Percentiles rank a stretch among this genome's conserved stretches.
phyloP scores from a whole-genome alignment of 2,329 filamentous ascomycete species.

The Neurospora sp. region DNA sequence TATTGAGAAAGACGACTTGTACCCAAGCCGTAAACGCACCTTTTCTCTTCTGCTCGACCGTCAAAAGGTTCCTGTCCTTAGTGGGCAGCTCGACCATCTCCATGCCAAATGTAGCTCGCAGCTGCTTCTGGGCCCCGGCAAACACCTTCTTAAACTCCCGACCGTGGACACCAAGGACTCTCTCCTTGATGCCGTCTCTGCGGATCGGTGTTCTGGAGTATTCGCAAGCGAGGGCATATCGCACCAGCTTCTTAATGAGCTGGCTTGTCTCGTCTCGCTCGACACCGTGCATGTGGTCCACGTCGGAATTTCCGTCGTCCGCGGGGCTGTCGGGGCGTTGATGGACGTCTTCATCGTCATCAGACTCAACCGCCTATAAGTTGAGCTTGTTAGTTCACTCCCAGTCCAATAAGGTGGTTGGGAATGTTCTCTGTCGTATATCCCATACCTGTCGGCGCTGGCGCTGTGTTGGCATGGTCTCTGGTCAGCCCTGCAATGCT shows the following conservation, averaged over 20 bases:
- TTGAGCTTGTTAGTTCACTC: background rate
- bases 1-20: background rate
- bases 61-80: slow-evolving; percentile 69
- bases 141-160: slow-evolving; percentile 72
- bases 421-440: background rate
- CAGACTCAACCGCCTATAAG: slow-evolving; percentile 7
- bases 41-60: slow-evolving; percentile 58
- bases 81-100: slow-evolving; percentile 74
- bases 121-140: slow-evolving; percentile 60
- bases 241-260: slow-evolving; percentile 56
- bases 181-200: slow-evolving; percentile 53
- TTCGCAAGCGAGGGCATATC: slow-evolving; percentile 58
- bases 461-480: slow-evolving; percentile 12
- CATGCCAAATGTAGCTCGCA: slow-evolving; percentile 80
- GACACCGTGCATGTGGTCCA: slow-evolving; percentile 26
- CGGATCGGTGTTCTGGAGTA: slow-evolving; percentile 51
- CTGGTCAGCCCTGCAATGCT: background rate
- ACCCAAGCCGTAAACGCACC: slow-evolving; percentile 34
- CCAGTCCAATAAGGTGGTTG: background rate
- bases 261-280: slow-evolving; percentile 32
- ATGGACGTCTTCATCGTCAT: slow-evolving; percentile 15
- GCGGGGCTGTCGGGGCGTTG: slow-evolving; percentile 6
- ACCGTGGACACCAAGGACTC: slow-evolving; percentile 62
- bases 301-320: slow-evolving; percentile 17
- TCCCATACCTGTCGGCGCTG: slow-evolving; percentile 11